These are phyloP conservation scores for Obba rivulosa DNA, from an alignment of 768 basidiomycete genomes.

Conservation along the genomic window DNA sequence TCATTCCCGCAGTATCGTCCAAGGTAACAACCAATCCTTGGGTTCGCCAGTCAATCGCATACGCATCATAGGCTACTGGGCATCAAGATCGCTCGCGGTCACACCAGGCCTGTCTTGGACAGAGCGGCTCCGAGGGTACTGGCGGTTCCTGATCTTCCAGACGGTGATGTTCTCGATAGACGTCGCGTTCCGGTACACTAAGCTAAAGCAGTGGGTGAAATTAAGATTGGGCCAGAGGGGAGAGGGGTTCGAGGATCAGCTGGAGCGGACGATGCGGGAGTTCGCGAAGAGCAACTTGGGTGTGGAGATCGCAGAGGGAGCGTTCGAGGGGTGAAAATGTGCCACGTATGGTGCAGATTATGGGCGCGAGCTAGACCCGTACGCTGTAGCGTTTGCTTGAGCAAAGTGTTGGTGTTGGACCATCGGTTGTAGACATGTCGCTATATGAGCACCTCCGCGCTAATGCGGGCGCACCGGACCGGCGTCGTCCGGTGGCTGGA, in stretches of 20 bases:
- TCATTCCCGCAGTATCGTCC: constrained; percentile 25
- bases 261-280: constrained; percentile 68
- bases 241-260: constrained; percentile 71
- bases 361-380: too few species aligned
- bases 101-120: constrained; percentile 35
- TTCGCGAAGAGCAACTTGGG: constrained; percentile 80
- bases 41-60: constrained; percentile 87
- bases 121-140: constrained; percentile 46
- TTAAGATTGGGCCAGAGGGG: constrained; percentile 37
- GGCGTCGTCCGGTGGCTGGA: too few species aligned
- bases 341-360: too few species aligned
- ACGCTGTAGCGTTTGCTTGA: too few species aligned
- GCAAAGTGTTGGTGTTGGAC: too few species aligned
- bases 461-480: too few species aligned
- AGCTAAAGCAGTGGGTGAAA: constrained; percentile 42
- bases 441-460: too few species aligned
- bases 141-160: constrained; percentile 58
- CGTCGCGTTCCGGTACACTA: constrained; percentile 60
- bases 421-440: too few species aligned
- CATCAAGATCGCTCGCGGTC: constrained; percentile 58
- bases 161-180: constrained; percentile 65
- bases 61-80: constrained; percentile 84
- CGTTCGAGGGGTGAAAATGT: constrained; percentile 19
- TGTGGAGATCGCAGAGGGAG: constrained; percentile 50
- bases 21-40: constrained; percentile 72